Percentiles rank a stretch among this genome's conserved stretches.
These are phyloP conservation scores for Metarhizium sp. DNA, from an alignment of 2,329 filamentous ascomycete genomes.

Conservation along the genomic window DNA sequence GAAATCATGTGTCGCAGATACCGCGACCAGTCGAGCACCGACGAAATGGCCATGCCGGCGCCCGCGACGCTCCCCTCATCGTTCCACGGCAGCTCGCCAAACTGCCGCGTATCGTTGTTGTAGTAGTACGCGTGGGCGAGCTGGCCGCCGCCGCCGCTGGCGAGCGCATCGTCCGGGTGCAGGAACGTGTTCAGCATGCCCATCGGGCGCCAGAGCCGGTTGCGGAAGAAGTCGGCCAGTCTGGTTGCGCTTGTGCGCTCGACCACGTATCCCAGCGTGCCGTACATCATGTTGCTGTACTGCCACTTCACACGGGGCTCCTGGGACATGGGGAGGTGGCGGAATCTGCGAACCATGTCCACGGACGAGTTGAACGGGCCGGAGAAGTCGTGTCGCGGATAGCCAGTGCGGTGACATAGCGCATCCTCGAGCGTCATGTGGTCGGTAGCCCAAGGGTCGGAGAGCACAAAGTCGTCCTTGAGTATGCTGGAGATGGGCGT, in stretches of 20 bases:
- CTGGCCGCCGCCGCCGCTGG: slow-evolving; percentile 4
- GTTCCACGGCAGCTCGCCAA: slow-evolving; percentile 13
- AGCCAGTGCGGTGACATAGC: slow-evolving; percentile 38
- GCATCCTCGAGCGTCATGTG: slow-evolving; percentile 41
- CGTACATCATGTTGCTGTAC: slow-evolving; percentile 42
- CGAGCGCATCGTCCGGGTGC: slow-evolving; percentile 10
- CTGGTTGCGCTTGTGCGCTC: slow-evolving; percentile 23
- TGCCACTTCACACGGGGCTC: slow-evolving; percentile 33
- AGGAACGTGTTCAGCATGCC: slow-evolving; percentile 31
- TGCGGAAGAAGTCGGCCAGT: slow-evolving; percentile 29
- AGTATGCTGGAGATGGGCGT: slow-evolving; percentile 34
- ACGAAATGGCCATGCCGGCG: slow-evolving; percentile 33
- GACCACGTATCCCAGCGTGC: slow-evolving; percentile 29
- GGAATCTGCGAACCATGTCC: slow-evolving; percentile 23
- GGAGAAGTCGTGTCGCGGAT: slow-evolving; percentile 29
- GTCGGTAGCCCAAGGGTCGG: slow-evolving; percentile 29
- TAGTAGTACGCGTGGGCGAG: slow-evolving; percentile 32
- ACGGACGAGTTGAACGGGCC: slow-evolving; percentile 4
- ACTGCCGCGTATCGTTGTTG: slow-evolving; percentile 17
- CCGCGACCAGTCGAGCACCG: slow-evolving; percentile 27
- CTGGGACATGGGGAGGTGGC: slow-evolving; percentile 31
- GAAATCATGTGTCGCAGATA: slow-evolving; percentile 23
- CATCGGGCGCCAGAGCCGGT: slow-evolving; percentile 31
- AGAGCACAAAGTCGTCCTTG: slow-evolving; percentile 36
- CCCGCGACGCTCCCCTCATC: not conserved